Percentiles rank a stretch among this genome's conserved stretches.
Evolutionary conservation across 1,284 basidiomycete genomes (phyloP).

Genomic region (Marasmius tenuissimus): DNA sequence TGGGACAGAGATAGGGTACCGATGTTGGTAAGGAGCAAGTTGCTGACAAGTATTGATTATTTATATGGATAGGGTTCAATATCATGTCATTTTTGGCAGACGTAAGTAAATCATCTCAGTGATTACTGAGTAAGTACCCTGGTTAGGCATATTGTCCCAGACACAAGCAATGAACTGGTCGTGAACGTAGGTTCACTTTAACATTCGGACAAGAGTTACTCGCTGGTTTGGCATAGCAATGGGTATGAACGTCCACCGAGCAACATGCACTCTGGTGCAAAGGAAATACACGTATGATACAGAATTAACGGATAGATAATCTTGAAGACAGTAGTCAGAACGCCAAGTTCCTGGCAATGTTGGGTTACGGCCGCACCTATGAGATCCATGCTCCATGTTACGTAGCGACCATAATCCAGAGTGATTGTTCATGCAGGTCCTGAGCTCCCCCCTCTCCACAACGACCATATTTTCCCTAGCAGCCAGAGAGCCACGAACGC

Average conservation of each 20-base stretch:
- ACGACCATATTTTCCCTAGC: conserved; percentile 37
- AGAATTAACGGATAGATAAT: background rate
- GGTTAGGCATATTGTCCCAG: too few relatives aligned
- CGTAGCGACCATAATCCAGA: background rate
- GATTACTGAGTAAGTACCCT: too few relatives aligned
- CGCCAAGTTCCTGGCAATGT: background rate
- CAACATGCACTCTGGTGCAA: background rate
- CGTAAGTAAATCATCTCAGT: too few relatives aligned
- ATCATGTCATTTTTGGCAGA: too few relatives aligned
- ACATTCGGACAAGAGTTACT: too few relatives aligned
- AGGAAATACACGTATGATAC: background rate
- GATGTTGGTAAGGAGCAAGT: too few relatives aligned
- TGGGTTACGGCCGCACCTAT: too few relatives aligned
- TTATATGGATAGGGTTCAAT: too few relatives aligned
- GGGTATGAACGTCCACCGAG: background rate
- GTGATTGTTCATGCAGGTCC: background rate
- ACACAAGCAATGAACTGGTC: too few relatives aligned
- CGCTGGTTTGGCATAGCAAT: background rate
- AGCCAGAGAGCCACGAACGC: conserved; percentile 43
- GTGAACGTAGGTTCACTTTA: too few relatives aligned
- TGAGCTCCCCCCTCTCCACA: conserved; percentile 32
- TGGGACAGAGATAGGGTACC: too few relatives aligned
- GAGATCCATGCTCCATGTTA: background rate
- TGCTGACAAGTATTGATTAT: too few relatives aligned
- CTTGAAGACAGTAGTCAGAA: background rate